Base-by-base conservation (phyloP, 352 stramenopile species). In the Phytophthora pistaciae region DNA sequence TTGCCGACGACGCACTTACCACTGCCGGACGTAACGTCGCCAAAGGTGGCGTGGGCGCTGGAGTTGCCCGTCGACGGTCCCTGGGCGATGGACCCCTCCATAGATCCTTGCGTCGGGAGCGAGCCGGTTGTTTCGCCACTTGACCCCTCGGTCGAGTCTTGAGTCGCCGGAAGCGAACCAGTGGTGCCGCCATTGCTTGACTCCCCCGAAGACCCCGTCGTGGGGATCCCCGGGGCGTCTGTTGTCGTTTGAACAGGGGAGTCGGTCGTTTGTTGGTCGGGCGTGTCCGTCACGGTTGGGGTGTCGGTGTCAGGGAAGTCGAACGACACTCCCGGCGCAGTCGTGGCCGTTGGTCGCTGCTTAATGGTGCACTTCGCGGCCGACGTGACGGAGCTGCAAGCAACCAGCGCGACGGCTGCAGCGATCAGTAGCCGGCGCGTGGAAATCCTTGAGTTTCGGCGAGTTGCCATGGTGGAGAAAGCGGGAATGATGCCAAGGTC, bases 1-100 rank as follows among this genome's bases (percentile, higher is more conserved):
- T 75, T 64, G 16, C 72, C 72, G 36, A 79, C 55, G 11, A 75
- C 62, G 20, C 72, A 79, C 67, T 75, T 56, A 38, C 46, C 62
- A 31, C 44, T 68, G 20, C 49, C 72, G 0, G 72, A 79, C n/a
- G 67, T 75, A 20, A 79, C 29, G 21, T 66, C 59, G 16, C 72
- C 72, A 23, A 79, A 79, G 4, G 62, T 75, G 6, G 67, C 72
- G 46, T 72, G 66, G 3, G 63, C 62, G 11, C 70, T 74, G 29
- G 55, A 58, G 49, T 62, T 66, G 8, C 54, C 49, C 0, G 56
- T 61, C 9, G 62, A 58, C 2, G 58, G 58, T 4, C 50, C 56
- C 3, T 63, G 20, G 29, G 52, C 59, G 53, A 21, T 63, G 33
- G 65, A 72, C 46, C 65, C 57, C 20, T 61, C 38, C 1, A 5